A percentile compares a stretch with the other conserved stretches of the same genome.
phyloP scores from a whole-genome alignment of 202 grass and related monocot species.

The Hordeum pubiflorum region DNA sequence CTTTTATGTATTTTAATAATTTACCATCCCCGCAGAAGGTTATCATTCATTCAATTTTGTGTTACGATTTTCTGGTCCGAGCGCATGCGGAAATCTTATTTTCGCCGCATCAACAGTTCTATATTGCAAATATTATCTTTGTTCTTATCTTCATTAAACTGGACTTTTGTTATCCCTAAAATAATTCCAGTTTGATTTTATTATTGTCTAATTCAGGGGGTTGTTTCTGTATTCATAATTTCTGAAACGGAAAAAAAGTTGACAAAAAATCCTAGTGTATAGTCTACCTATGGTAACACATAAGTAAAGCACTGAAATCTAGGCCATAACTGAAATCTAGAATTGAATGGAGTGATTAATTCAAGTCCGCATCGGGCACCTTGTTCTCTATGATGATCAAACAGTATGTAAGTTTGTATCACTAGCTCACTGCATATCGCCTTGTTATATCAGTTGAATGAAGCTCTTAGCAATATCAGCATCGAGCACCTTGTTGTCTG shows the following conservation, averaged over 20 bases:
- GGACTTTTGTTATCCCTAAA: neutral
- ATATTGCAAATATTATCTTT: neutral
- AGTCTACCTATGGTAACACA: neutral
- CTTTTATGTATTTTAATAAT: neutral
- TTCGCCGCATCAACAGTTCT: neutral
- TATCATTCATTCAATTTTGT: neutral
- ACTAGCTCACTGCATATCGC: neutral
- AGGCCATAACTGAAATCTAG: neutral
- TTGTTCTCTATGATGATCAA: neutral
- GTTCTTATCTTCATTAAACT: constrained; percentile 13
- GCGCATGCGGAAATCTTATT: neutral
- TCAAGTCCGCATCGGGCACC: neutral
- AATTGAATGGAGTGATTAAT: neutral
- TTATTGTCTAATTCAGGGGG: neutral
- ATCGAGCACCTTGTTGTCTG: too few relatives aligned
- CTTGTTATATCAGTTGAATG: neutral
- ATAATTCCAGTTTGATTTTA: neutral
- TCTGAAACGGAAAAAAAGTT: neutral
- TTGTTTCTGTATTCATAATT: neutral
- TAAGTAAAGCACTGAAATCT: neutral
- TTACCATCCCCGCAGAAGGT: neutral
- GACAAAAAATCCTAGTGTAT: neutral
- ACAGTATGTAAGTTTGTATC: neutral
- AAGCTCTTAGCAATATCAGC: too few relatives aligned
- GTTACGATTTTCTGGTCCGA: neutral